Evolutionary conservation across 257 asterid genomes (phyloP), one percentile per base, ranked within the genome.

Genomic region (Solanum okadae): DNA sequence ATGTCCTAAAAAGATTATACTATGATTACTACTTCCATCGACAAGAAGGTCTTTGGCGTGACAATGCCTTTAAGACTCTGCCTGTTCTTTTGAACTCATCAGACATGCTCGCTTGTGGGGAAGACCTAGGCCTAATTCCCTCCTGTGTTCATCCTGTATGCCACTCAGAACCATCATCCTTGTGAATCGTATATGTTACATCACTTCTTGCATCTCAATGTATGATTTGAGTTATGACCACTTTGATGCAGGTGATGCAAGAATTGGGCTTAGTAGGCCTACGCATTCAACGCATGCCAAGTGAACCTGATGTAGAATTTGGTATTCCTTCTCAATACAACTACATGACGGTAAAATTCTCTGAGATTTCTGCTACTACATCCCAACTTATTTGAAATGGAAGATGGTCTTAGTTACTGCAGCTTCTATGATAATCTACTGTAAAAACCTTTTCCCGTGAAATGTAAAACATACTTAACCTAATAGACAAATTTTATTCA

Each of bases 51-150:
- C 87, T 97, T 88, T 97, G 99, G 99, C 98, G 94, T 91, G 94
- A 94, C 90, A 97, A 97, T 85, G 99, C 99, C 27, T 89, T 97
- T 73, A 97, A 94, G 93, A 97, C 99, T 86, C 89, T 97, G 86
- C 99, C 99, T 8, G 99, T 91, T 86, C 98, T 97, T 56, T 84
- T 97, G 96, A 94, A 95, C 94, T 96, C 99, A 16, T 97, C 99
- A 10, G 98, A 95, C 89, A 97, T 97, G 99, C 93, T 97, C 89
- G 98, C 99, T 91, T 97, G 99, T 90, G 99, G 99, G 78, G 99
- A 96, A 91, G 99, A 97, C 93, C 99, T 97, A 52, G 99, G 99
- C 87, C 77, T 97, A 87, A 94, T 95, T 89, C 99, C 99, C 84
- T 94, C 98, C 63, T 96, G 98, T 84, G 99, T 97, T 89, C 98